Evolutionary conservation across 1,139 yeast genomes (phyloP), one percentile per base, ranked within the genome.

Genomic region (Suhomyces ambrosiae): DNA sequence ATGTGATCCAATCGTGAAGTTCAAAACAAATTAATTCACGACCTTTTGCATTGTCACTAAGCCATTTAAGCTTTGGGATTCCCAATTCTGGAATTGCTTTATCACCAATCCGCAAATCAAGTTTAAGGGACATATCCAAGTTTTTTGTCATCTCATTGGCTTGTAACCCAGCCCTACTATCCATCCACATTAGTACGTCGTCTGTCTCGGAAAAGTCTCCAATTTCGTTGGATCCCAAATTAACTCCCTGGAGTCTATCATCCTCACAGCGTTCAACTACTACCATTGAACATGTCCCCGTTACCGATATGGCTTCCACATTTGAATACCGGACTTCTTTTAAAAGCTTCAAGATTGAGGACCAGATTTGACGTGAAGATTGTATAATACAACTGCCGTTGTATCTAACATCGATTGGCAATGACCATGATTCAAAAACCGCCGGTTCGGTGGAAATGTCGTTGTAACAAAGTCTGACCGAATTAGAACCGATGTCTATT

Each of bases 181-280:
- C 84, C 84, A 79, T 79, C 84, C 85, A 79, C 37, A 79, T 61
- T 5, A 79, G 61, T 2, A 79, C 63, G 48, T 77, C 77, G 27
- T 67, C 66, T 8, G 50, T 49, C 3, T 23, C 24, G 3, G 34
- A 35, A 15, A 16, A 15, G 12, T 10, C 30, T 7, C 34, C 38
- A 9, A 35, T 13, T 8, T 23, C 28, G 3, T n/a, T 12, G 7
- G 24, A 26, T 4, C 31, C 21, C 26, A 35, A 17, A 14, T 13
- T 15, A 9, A 35, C 17, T 2, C 38, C 34, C 15, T 6, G 12
- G 18, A 30, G 22, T 3, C 6, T 1, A 34, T 27, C 7, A 35
- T 49, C 34, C 48, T 49, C 42, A 61, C 50, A 2, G 3, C 36
- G 49, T 33, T 49, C 49, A 39, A 61, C 50, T 1, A 75, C 74